Conservation (phyloP, 805 yeast species). For the Candida hungchunana region DNA sequence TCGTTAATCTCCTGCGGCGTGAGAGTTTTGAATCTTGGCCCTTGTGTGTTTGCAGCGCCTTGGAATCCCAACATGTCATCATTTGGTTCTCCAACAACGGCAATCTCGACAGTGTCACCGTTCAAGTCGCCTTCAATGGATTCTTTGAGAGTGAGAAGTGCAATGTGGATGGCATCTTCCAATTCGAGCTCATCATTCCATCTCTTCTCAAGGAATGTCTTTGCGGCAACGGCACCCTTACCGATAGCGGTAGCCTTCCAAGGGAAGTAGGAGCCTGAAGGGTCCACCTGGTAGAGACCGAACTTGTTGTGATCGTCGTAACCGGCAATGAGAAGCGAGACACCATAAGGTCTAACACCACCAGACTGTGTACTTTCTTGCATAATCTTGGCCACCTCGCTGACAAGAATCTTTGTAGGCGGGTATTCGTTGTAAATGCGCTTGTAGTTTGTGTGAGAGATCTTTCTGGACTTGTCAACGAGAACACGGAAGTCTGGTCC, state of each 20-base stretch:
- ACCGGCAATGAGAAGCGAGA: constrained; percentile 90
- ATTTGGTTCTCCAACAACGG: constrained; percentile 79
- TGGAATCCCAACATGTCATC: constrained; percentile 77
- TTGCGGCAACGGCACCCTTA: constrained; percentile 92
- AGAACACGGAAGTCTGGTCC: constrained; percentile 97
- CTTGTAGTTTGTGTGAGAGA: constrained; percentile 89
- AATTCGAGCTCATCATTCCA: constrained; percentile 97
- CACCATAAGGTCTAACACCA: constrained; percentile 99
- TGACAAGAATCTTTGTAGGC: constrained; percentile 89
- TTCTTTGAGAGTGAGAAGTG: constrained; percentile 89
- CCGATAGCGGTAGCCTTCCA: constrained; percentile 99
- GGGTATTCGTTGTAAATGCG: constrained; percentile 95
- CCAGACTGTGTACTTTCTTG: constrained; percentile 99
- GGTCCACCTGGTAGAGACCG: constrained; percentile 94
- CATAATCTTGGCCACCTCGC: constrained; percentile 93
- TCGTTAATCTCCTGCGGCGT: constrained; percentile 92
- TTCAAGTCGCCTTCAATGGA: constrained; percentile 97
- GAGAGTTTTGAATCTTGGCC: constrained; percentile 87
- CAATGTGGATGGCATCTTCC: constrained; percentile 97
- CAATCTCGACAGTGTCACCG: constrained; percentile 92
- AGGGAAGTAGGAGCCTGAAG: constrained; percentile 95
- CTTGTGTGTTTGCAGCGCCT: constrained; percentile 72
- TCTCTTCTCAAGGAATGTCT: constrained; percentile 94
- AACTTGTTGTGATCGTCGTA: constrained; percentile 72
- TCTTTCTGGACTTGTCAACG: constrained; percentile 89